A percentile compares a stretch with the other conserved stretches of the same genome.
Conservation (phyloP, 495 filamentous ascomycete genomes). For the Daldinia grandis region DNA sequence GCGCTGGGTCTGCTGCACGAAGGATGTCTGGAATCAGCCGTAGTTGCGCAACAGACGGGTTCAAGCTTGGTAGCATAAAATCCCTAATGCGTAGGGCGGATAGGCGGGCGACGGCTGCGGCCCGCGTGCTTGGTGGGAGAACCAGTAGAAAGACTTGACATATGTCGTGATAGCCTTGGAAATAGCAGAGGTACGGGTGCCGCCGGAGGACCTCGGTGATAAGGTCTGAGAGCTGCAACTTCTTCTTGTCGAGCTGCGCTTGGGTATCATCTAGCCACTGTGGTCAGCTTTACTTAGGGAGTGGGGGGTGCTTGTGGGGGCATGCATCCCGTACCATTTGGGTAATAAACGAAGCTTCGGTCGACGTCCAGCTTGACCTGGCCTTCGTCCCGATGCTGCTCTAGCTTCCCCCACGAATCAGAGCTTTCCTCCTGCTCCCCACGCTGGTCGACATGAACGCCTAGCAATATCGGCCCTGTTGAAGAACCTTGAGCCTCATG, state of each 20-base stretch:
- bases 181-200: conserved; percentile 90
- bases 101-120: conserved; percentile 72
- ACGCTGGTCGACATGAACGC: conserved; percentile 50
- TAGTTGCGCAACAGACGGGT: conserved; percentile 81
- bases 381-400: conserved; percentile 80
- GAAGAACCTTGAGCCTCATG: conserved; percentile 29
- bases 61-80: conserved; percentile 94
- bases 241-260: conserved; percentile 69
- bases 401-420: conserved; percentile 62
- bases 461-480: conserved; percentile 84
- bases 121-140: conserved; percentile 61
- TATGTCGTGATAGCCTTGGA: conserved; percentile 99
- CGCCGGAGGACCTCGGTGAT: conserved; percentile 79
- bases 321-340: conserved; percentile 66
- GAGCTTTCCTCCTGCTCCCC: conserved; percentile 29
- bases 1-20: conserved; percentile 67
- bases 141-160: conserved; percentile 95
- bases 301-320: conserved; percentile 20
- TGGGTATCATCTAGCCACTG: conserved; percentile 56
- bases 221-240: conserved; percentile 74
- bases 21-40: conserved; percentile 85
- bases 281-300: conserved; percentile 5
- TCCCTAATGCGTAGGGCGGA: conserved; percentile 91
- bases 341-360: conserved; percentile 97
- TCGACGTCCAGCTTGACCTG: conserved; percentile 93